Evolutionary conservation across 164 flowering plant species (phyloP).

Genomic region (Santalum album): DNA sequence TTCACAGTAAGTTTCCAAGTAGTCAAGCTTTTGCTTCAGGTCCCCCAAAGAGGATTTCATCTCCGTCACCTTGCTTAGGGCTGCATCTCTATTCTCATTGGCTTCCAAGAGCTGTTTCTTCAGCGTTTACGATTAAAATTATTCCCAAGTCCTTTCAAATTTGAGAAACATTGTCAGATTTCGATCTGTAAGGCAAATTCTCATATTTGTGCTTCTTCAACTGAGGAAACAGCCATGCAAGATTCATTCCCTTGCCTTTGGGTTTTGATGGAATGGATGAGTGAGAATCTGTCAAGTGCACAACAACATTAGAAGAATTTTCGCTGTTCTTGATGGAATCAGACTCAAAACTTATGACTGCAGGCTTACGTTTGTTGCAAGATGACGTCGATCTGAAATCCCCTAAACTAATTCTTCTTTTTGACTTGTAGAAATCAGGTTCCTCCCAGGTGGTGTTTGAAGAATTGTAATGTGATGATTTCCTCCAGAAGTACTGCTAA

Average conservation of each 20-base stretch:
- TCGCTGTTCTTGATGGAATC: conserved; percentile 25
- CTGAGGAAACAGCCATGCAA: conserved; percentile 64
- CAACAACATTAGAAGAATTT: conserved; percentile 33
- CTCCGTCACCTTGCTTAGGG: conserved; percentile 59
- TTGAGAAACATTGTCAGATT: conserved; percentile 58
- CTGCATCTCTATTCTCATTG: conserved; percentile 55
- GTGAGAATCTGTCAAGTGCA: conserved; percentile 58
- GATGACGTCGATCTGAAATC: conserved; percentile 53
- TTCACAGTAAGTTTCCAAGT: conserved; percentile 74
- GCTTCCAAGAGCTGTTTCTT: conserved; percentile 75
- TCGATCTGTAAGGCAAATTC: conserved; percentile 41
- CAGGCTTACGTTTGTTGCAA: conserved; percentile 64
- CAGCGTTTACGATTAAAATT: conserved; percentile 51
- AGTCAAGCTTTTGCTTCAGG: conserved; percentile 54
- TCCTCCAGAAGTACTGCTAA: conserved; percentile 35
- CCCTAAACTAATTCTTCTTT: conserved; percentile 48
- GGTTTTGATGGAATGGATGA: conserved; percentile 37
- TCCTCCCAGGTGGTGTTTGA: conserved; percentile 39
- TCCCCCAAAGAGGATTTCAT: conserved; percentile 75
- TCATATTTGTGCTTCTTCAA: conserved; percentile 60
- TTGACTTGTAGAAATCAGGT: conserved; percentile 36
- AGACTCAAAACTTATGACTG: conserved; percentile 32
- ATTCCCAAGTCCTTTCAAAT: conserved; percentile 44
- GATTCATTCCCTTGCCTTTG: conserved; percentile 33
- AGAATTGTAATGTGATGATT: conserved; percentile 30